Base-by-base conservation (phyloP, 2,329 filamentous ascomycete species). In the Pseudogymnoascus sp. region DNA sequence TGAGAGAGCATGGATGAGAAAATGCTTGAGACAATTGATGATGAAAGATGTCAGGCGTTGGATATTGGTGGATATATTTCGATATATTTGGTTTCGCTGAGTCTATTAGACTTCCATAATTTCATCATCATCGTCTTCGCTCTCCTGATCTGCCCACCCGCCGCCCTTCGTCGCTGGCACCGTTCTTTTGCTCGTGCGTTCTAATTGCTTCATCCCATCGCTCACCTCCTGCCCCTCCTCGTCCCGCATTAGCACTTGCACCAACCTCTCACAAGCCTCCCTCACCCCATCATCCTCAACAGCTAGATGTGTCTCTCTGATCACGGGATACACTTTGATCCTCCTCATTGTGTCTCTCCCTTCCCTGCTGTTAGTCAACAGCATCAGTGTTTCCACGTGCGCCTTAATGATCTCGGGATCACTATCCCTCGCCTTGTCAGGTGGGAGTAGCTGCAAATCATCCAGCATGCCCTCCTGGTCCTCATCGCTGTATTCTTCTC, bases 391-490 rank as follows among this genome's bases (percentile, higher is more conserved):
- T 78, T 99, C 95, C 19, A 99, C 77, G 74, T 98, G 93, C 2
- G 90, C 95, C 73, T 89, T 85, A 63, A 97, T 81, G 68, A 96
- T 95, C 57, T 85, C 83, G 14, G 78, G 75, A 71, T 97, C 91
- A 3, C 82, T 76, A 68, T 99, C 95, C 43, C 93, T 85, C 76
- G 88, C 81, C 80, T 99, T 98, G 73, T 97, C 92, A 0, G 92
- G 90, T 0, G 92, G 89, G 10, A 98, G 81, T 0, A 98, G 82
- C 77, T 98, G 93, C 67, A 96, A 80, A 74, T 98, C 95, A 0
- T 92, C 87, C 10, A 96, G 81, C 92, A 99, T 96, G 41, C 83
- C 85, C 73, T 92, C 83, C 65, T 85, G 89, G 69, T 99, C 95
- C 60, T 97, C 92, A 37, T 93, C 90, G 16, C 88, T 82, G 74